A percentile compares a stretch with the other conserved stretches of the same genome.
phyloP scores from a whole-genome alignment of 1,284 basidiomycete genomes.

The Sanghuangporus weigelae region DNA sequence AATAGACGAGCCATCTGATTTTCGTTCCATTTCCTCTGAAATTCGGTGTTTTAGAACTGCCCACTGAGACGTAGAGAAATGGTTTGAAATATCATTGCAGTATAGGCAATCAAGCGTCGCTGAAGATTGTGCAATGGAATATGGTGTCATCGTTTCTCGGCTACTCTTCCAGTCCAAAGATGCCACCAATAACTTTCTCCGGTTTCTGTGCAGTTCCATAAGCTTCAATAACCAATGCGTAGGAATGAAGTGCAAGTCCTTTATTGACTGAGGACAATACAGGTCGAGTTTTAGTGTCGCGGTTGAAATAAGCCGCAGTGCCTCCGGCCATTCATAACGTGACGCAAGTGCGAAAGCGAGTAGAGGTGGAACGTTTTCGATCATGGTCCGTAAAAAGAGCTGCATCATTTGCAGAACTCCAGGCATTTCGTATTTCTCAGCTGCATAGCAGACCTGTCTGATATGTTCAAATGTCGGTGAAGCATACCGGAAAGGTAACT shows the following conservation, averaged over 20 bases:
- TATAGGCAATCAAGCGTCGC: neutral
- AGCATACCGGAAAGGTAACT: neutral
- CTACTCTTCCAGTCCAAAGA: neutral
- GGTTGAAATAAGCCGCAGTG: slow-evolving; percentile 2
- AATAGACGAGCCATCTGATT: neutral
- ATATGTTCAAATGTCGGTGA: neutral
- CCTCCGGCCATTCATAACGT: slow-evolving; percentile 2
- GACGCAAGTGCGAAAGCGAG: neutral
- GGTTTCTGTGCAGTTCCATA: slow-evolving; percentile 4
- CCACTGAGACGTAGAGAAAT: neutral
- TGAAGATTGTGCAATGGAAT: neutral
- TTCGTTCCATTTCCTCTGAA: neutral
- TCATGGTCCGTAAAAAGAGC: neutral
- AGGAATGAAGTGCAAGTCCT: neutral
- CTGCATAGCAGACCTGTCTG: neutral
- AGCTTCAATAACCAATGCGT: neutral
- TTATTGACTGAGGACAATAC: neutral
- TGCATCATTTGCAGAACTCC: neutral
- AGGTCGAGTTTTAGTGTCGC: neutral
- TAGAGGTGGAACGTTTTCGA: neutral
- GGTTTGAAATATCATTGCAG: neutral
- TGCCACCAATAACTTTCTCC: neutral
- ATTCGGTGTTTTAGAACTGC: neutral
- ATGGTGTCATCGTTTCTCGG: neutral
- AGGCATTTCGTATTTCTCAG: slow-evolving; percentile 10